Percentiles rank a stretch among this genome's conserved stretches.
These are phyloP conservation scores for Pythium plurisporium DNA, from an alignment of 352 stramenopile species.

Conservation along the genomic window DNA sequence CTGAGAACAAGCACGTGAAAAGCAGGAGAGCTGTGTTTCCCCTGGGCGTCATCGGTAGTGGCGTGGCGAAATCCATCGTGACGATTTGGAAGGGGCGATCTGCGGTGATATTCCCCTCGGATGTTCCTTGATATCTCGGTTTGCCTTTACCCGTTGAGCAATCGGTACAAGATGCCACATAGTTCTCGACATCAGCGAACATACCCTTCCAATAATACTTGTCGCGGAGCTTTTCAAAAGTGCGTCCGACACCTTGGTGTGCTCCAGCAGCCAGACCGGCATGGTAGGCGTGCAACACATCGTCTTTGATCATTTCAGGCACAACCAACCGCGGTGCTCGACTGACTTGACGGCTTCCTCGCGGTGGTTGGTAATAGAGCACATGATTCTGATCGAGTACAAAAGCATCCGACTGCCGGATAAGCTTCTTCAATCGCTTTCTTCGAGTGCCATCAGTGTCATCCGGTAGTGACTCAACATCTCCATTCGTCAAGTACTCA, in stretches of 20 bases:
- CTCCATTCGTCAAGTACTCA: background rate
- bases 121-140: background rate
- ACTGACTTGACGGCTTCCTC: no score
- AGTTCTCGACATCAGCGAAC: constrained; percentile 2
- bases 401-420: background rate
- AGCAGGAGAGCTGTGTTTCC: constrained; percentile 4
- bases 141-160: constrained; percentile 11
- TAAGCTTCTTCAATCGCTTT: background rate
- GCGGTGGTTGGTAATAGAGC: background rate
- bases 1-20: constrained; percentile 6
- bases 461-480: background rate
- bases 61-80: constrained; percentile 6
- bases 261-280: background rate
- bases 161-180: constrained; percentile 2
- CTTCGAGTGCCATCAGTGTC: background rate
- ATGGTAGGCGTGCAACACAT: constrained; percentile 9
- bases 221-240: background rate
- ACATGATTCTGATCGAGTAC: background rate
- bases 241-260: constrained; percentile 7
- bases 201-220: constrained; percentile 6
- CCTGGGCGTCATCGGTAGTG: background rate
- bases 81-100: background rate
- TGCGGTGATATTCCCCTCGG: background rate
- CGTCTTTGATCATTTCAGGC: background rate
- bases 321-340: background rate